phyloP scores from a whole-genome alignment of 2,329 filamentous ascomycete genomes.

The Colletotrichum chrysophilum region DNA sequence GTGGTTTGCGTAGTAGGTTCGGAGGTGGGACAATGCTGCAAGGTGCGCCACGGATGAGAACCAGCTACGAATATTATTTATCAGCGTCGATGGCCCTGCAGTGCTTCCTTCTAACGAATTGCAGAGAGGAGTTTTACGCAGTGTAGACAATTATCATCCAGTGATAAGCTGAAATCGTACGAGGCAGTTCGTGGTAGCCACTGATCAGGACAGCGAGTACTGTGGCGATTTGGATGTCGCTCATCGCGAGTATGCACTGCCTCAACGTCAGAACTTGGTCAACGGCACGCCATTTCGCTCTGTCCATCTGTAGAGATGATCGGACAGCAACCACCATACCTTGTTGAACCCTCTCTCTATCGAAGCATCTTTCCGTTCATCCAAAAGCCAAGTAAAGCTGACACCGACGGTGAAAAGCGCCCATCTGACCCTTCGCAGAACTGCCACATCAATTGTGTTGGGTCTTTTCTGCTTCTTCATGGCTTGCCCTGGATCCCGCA shows the following conservation, averaged over 20 bases:
- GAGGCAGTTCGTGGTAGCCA: not conserved
- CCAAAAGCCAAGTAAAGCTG: not conserved
- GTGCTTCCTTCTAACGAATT: fast-evolving
- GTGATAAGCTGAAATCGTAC: not conserved
- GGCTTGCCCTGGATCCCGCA: not conserved
- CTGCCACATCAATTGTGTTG: fast-evolving
- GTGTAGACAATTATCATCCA: not conserved
- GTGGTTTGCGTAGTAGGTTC: not conserved
- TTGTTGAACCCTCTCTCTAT: not conserved
- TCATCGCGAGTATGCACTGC: not conserved
- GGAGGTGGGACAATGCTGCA: not conserved
- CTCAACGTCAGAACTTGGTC: not conserved
- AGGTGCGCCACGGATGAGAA: not conserved
- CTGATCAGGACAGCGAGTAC: not conserved
- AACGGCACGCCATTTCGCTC: fast-evolving
- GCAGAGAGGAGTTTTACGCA: fast-evolving
- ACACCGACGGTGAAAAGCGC: not conserved
- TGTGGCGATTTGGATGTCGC: not conserved
- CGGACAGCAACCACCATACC: fast-evolving
- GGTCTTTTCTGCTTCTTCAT: not conserved
- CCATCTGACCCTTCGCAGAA: not conserved
- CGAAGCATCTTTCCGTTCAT: fast-evolving
- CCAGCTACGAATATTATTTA: not conserved
- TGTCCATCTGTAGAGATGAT: fast-evolving
- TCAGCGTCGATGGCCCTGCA: not conserved